Evolutionary conservation across 495 filamentous ascomycete genomes (phyloP), one percentile per base, ranked within the genome.

Genomic region (Penicillium subrubescens): DNA sequence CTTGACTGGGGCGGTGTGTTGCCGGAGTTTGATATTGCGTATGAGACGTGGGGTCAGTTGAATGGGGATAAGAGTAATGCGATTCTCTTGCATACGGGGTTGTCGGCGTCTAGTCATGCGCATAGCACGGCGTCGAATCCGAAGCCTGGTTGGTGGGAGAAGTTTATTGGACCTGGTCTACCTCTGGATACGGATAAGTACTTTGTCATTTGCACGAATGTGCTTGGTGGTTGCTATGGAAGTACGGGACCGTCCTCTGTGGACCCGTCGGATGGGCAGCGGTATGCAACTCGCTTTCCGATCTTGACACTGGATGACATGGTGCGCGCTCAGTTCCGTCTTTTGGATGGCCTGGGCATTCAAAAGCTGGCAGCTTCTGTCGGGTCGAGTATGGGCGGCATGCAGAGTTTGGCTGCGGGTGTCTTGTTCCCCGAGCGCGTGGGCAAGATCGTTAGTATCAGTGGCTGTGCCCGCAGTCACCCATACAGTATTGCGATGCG

Each of bases 401-500:
- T 99, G 95, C 94, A 97, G 73, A 96, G 92, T 74, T 80, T 99
- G 14, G 92, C 93, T 19, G 91, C 93, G 5, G 96, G 93, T n/a
- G 88, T 92, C 1, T 74, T 97, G 17, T 97, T 94, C 76, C 90
- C 92, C 12, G 86, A 90, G 41, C 84, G 94, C 39, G 88, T 98
- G 1, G 85, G 88, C 25, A 87, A 89, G 62, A 87, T 99, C 60
- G 92, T 93, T 41, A 93, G 89, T 69, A 96, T 98, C 75, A 94
- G 90, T 70, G 96, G 94, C 41, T 99, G 95, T 74, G 95, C 94
- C 11, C 85, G 95, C 62, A 96, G 92, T 71, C 95, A 99, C 77
- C 95, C 95, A 23, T 98, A 98, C 77, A 97, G 94, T 73, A 97
- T 99, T 77, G 95, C 95, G 8, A 96, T 99, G 96, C 86, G 95